Base-by-base conservation (phyloP, 805 yeast genomes). In the Metschnikowia gruessii region DNA sequence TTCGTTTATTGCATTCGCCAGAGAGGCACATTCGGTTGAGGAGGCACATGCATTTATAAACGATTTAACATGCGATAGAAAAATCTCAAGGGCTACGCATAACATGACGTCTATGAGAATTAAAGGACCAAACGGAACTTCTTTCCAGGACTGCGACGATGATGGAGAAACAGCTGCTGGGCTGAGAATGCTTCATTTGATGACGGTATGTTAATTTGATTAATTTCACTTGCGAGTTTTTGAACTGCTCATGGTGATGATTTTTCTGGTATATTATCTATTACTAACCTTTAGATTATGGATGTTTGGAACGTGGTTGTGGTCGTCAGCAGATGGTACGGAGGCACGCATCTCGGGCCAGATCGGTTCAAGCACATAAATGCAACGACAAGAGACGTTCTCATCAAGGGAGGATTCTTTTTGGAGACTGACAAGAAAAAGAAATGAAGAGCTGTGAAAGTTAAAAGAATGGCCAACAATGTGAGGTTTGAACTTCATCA, bases 161-260 rank as follows among this genome's bases (percentile, higher is more conserved):
- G 99, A 92, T 61, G 99, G 99, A 2, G 99, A 94, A 61, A 77
- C 95, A 0, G 98, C 98, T 0, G 96, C 98, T 1, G 99, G 99
- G 9, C 81, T 91, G 4, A 70, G 97, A 48, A 69, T 91, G 74
- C 65, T 90, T 42, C 96, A 89, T 68, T 65, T 91, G 40, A 66
- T 91, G 53, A 80, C 87, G 31, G 77, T 81, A 53, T 42, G 78
- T 67, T 46, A 48, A 17, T 34, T 7, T 15, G 28, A n/a, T 37
- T 19, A 6, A 29, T 13, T 16, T 12, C 10, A 4, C 13, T 3
- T 21, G 33, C 17, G 33, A n/a, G 12, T 30, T 10, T 4, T 10
- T 30, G 10, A 30, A 4, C 4, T n/a, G 17, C 33, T n/a, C 7
- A 17, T 29, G 17, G 7, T 15, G 15, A n/a, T 30, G 33, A 13